phyloP scores from a whole-genome alignment of 2,329 filamentous ascomycete genomes.

The Helotiales sp. region DNA sequence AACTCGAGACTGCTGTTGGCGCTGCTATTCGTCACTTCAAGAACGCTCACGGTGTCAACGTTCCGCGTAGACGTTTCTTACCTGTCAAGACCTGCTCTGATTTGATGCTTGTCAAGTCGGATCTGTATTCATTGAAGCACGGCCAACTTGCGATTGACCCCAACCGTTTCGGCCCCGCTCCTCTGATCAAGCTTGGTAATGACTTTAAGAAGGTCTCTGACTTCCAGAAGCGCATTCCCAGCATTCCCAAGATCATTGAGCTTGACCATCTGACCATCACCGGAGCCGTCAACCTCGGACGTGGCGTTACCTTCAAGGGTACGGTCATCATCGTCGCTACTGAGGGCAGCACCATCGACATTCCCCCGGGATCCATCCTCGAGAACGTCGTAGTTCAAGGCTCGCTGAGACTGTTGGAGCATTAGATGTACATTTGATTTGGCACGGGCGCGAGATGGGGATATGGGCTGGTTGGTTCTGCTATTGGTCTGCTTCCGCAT shows the following conservation, averaged over 20 bases:
- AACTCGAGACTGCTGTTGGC: conserved; percentile 98
- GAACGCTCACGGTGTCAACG: conserved; percentile 98
- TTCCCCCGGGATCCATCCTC: conserved; percentile 92
- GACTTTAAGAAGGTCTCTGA: conserved; percentile 99
- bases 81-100: conserved; percentile 99
- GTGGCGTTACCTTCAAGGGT: conserved; percentile 93
- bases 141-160: conserved; percentile 97
- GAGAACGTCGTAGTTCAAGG: conserved; percentile 99
- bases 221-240: conserved; percentile 85
- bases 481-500: conserved; percentile 6
- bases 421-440: conserved; percentile 43
- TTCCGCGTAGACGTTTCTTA: conserved; percentile 95
- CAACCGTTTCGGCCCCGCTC: conserved; percentile 92
- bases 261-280: conserved; percentile 96
- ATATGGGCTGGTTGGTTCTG: conserved; percentile 7
- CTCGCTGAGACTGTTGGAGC: conserved; percentile 75
- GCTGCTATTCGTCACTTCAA: conserved; percentile 98
- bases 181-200: conserved; percentile 95
- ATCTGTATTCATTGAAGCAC: conserved; percentile 98
- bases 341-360: conserved; percentile 96
- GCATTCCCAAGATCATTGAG: conserved; percentile 88
- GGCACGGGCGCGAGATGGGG: neutral
- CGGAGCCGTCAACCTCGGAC: conserved; percentile 93
- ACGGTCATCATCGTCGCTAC: conserved; percentile 99
- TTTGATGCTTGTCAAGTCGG: conserved; percentile 99